phyloP scores from a whole-genome alignment of 1,284 basidiomycete genomes.

The Schizophyllum amplum region DNA sequence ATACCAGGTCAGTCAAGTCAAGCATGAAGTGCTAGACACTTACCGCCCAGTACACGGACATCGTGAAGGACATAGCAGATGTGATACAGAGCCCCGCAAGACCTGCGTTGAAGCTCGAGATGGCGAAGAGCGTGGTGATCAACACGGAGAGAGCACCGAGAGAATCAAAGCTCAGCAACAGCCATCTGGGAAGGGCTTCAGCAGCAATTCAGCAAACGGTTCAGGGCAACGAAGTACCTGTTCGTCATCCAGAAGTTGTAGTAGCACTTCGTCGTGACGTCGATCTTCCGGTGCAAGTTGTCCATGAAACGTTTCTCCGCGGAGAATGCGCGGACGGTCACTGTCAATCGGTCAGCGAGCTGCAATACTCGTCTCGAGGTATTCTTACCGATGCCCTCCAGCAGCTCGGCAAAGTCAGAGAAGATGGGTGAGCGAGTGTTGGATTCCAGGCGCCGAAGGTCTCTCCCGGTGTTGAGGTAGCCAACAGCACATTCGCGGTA shows the following conservation, averaged over 20 bases:
- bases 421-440: conserved; percentile 67
- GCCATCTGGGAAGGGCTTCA: conserved; percentile 29
- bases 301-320: conserved; percentile 63
- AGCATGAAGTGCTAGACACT: neutral
- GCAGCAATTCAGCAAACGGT: neutral
- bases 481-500: conserved; percentile 62
- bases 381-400: conserved; percentile 36
- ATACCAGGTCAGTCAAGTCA: neutral
- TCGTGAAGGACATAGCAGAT: conserved; percentile 54
- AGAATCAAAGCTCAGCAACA: conserved; percentile 54
- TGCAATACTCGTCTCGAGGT: neutral
- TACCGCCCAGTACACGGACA: conserved; percentile 46
- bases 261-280: conserved; percentile 39
- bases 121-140: conserved; percentile 58
- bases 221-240: conserved; percentile 22
- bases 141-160: conserved; percentile 40
- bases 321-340: conserved; percentile 40
- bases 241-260: conserved; percentile 40
- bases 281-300: conserved; percentile 45
- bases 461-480: conserved; percentile 71
- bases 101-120: conserved; percentile 49
- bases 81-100: conserved; percentile 65
- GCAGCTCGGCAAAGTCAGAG: conserved; percentile 64
- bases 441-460: conserved; percentile 74
- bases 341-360: neutral